Conservation (phyloP, 495 filamentous ascomycete species). For the Aspergillus avenaceus region DNA sequence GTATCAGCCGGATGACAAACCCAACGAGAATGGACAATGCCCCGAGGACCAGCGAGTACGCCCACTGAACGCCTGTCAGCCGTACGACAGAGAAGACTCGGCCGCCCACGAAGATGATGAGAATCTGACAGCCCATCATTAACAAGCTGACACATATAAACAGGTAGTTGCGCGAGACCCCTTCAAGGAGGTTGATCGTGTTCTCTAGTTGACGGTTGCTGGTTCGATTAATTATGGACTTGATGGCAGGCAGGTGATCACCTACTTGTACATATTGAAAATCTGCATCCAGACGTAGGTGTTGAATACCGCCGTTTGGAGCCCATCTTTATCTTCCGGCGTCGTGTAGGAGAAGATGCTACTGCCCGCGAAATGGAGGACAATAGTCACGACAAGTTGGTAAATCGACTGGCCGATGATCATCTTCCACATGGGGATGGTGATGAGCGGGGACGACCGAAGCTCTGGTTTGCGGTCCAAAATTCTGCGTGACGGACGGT, state of each 20-base stretch:
- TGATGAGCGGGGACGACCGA: slow-evolving; percentile 62
- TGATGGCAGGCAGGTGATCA: neutral
- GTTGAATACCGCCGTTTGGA: slow-evolving; percentile 72
- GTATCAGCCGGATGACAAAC: neutral
- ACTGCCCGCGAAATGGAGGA: slow-evolving; percentile 60
- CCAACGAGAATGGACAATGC: neutral
- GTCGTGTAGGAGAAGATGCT: slow-evolving; percentile 45
- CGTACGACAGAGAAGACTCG: neutral
- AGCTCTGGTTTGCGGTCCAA: slow-evolving; percentile 67
- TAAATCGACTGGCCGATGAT: slow-evolving; percentile 74
- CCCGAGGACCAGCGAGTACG: neutral
- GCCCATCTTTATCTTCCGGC: slow-evolving; percentile 30
- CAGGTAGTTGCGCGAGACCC: slow-evolving; percentile 61
- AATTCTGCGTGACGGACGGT: slow-evolving; percentile 67
- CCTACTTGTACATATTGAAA: slow-evolving; percentile 73
- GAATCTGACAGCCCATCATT: slow-evolving; percentile 66
- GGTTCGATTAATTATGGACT: too few species aligned
- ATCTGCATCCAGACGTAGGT: slow-evolving; percentile 90
- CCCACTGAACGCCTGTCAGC: neutral
- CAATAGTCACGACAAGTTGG: slow-evolving; percentile 64
- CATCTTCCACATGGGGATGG: slow-evolving; percentile 86
- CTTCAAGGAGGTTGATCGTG: slow-evolving; percentile 74
- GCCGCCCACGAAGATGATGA: slow-evolving; percentile 40
- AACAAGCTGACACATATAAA: slow-evolving; percentile 66
- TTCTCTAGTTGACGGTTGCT: slow-evolving; percentile 72